Conservation (phyloP, 2,329 filamentous ascomycete genomes). For the Colletotrichum orbiculare region DNA sequence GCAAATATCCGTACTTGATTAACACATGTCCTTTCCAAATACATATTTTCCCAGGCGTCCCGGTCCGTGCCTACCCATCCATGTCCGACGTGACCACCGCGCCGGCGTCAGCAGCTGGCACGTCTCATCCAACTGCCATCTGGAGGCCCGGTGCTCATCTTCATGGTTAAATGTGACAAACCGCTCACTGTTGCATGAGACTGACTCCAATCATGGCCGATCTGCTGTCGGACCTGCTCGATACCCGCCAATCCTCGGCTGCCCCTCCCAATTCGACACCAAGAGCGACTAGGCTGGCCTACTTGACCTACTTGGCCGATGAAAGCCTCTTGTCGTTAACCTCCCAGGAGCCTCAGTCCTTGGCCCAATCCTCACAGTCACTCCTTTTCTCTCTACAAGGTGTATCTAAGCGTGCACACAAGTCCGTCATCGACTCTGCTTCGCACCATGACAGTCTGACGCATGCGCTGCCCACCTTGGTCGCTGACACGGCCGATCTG, state of each 20-base stretch:
- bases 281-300: conserved; percentile 58
- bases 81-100: no score
- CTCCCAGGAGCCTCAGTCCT: conserved; percentile 79
- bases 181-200: no score
- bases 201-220: conserved; percentile 67
- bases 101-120: no score
- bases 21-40: no score
- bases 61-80: no score
- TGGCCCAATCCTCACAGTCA: conserved; percentile 85
- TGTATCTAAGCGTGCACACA: conserved; percentile 90
- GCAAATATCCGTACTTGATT: no score
- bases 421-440: conserved; percentile 83
- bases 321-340: conserved; percentile 79
- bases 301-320: conserved; percentile 81
- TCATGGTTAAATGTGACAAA: no score
- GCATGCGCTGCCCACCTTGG: conserved; percentile 77
- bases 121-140: no score
- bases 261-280: conserved; percentile 4
- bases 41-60: no score
- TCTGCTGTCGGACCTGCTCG: conserved; percentile 76
- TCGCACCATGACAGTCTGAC: conserved; percentile 79
- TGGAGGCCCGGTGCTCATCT: no score
- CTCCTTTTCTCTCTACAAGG: conserved; percentile 85
- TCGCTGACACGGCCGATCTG: conserved; percentile 73
- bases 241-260: conserved; percentile 41